Evolutionary conservation across 2,329 filamentous ascomycete species (phyloP), one percentile per base, ranked within the genome.

Genomic region (Phoma herbarum): DNA sequence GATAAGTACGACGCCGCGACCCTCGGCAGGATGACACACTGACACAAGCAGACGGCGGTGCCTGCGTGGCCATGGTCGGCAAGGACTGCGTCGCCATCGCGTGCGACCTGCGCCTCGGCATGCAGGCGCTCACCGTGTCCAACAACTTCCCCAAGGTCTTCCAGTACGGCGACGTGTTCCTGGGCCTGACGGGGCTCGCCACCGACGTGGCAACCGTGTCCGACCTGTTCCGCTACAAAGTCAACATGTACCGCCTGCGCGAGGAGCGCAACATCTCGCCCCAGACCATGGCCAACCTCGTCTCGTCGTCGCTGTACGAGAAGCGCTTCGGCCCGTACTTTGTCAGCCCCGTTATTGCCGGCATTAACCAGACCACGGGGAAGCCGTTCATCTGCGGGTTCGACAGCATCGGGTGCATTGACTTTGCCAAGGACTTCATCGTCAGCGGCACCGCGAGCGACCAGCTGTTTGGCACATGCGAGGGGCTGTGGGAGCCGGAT

Each of bases 101-200:
- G 79, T 99, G 95, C 85, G 95, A 99, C 82, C 92, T 99, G 68
- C 94, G 95, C 65, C 92, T 99, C 68, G 95, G 95, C 74, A 89
- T 98, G 77, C 95, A 99, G 83, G 87, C 95, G 76, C 86, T 99
- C 76, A 99, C 95, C 64, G 91, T 99, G 60, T 97, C 93, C 79
- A 99, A 99, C 89, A 95, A 98, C 89, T 98, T 98, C 85, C 95
- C 95, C 83, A 99, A 99, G 85, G 92, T 99, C 85, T 98, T 98
- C 88, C 88, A 90, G 80, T 98, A 96, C 85, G 93, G 92, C 67
- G 92, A 94, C 75, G 92, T 95, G 72, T 97, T 96, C 81, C 90
- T 99, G 33, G 95, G 95, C 56, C 88, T 99, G 61, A 98, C 95
- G 4, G 95, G 95, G 55, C 91, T 99, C 50, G 95, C 95, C 61